Conservation (phyloP, 1,284 basidiomycete species). For the Bondarzewia mesenterica region DNA sequence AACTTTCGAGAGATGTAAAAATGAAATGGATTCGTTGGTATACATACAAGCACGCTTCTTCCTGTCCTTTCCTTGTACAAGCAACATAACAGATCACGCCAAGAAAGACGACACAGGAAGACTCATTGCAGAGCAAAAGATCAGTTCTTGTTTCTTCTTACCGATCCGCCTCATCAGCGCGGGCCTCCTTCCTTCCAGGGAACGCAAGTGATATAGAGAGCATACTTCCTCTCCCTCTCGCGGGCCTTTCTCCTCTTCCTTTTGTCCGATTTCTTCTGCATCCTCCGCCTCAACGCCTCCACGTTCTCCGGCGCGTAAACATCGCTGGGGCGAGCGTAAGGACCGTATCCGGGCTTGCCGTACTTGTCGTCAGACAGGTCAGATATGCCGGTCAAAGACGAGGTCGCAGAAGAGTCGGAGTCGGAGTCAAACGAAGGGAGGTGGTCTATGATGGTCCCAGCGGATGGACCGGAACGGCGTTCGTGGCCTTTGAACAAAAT, state of each 20-base stretch:
- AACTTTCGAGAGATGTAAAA: too few relatives aligned
- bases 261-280: slow-evolving; percentile 48
- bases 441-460: slow-evolving; percentile 45
- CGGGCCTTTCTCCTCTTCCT: slow-evolving; percentile 49
- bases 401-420: slow-evolving; percentile 29
- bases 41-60: too few relatives aligned
- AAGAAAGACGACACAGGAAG: too few relatives aligned
- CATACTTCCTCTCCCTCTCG: slow-evolving; percentile 51
- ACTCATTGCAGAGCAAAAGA: too few relatives aligned
- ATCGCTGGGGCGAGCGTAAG: slow-evolving; percentile 25
- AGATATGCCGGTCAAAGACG: slow-evolving; percentile 23
- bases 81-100: too few relatives aligned
- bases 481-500: slow-evolving; percentile 70
- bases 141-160: too few relatives aligned
- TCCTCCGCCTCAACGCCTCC: slow-evolving; percentile 40
- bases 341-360: slow-evolving; percentile 26
- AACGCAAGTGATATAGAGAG: slow-evolving; percentile 51
- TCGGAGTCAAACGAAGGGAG: slow-evolving; percentile 39
- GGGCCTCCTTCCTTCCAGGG: slow-evolving; percentile 22
- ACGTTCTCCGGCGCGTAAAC: slow-evolving; percentile 29
- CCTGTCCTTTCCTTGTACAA: too few relatives aligned
- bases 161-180: too few relatives aligned
- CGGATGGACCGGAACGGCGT: slow-evolving; percentile 54
- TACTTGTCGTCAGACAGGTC: slow-evolving; percentile 31
- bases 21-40: too few relatives aligned